Conservation (phyloP, 139 green algal genomes). For the Asterochloris sp. region DNA sequence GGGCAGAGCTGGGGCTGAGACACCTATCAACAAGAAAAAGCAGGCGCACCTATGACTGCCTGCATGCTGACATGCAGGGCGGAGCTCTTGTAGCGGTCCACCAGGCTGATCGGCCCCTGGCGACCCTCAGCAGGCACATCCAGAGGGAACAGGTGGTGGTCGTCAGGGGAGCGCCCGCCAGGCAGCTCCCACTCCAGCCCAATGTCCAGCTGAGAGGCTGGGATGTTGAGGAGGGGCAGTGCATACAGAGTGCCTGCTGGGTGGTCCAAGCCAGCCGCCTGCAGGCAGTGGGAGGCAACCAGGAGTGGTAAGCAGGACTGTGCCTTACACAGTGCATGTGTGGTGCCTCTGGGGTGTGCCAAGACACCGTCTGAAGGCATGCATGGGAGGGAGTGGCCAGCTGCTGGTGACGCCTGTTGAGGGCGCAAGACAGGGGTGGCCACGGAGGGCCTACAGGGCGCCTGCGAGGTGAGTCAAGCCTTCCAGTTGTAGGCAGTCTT, state of each 20-base stretch:
- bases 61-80: conserved; percentile 23
- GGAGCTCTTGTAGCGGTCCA: conserved; percentile 28
- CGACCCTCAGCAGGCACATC: neutral
- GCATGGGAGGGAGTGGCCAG: no score
- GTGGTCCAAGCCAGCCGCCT: conserved; percentile 26
- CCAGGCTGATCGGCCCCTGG: conserved; percentile 48
- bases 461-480: no score
- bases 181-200: conserved; percentile 39
- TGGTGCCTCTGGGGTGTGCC: no score
- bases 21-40: no score
- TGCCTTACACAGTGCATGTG: no score
- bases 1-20: neutral
- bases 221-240: conserved; percentile 36
- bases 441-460: no score
- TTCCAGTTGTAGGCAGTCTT: no score
- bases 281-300: conserved; percentile 10
- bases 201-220: neutral
- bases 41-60: conserved; percentile 12
- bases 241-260: conserved; percentile 33
- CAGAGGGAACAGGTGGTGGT: conserved; percentile 62
- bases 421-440: no score
- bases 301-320: neutral
- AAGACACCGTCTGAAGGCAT: no score
- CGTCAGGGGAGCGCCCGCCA: conserved; percentile 28
- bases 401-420: no score